Evolutionary conservation across 2,329 filamentous ascomycete genomes (phyloP).

Genomic region (Trichoderma pleuroti): DNA sequence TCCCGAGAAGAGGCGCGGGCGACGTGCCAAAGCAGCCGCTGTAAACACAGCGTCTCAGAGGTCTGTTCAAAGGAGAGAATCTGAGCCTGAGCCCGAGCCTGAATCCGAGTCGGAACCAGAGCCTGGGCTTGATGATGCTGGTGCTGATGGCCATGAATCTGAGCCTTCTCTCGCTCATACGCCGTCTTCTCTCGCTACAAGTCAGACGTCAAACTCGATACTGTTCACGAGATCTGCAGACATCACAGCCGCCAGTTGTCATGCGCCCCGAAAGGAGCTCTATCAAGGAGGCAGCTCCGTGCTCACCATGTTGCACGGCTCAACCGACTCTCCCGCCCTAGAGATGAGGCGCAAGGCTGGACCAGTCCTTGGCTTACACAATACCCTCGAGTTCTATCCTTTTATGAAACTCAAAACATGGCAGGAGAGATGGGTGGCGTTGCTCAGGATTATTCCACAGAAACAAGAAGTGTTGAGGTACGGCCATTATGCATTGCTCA

Average conservation of each 20-base stretch:
- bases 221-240: background rate
- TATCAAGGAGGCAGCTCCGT: constrained; percentile 12
- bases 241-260: background rate
- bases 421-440: background rate
- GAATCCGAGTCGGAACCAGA: background rate
- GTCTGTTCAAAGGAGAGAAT: background rate
- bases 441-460: constrained; percentile 7
- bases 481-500: background rate
- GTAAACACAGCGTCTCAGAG: background rate
- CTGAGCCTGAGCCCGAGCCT: background rate
- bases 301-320: constrained; percentile 1
- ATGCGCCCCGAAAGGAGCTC: background rate
- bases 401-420: constrained; percentile 16
- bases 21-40: background rate
- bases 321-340: background rate
- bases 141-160: background rate
- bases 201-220: background rate
- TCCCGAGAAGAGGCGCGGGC: background rate
- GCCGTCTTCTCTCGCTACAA: background rate
- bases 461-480: constrained; percentile 7
- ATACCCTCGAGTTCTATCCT: constrained; percentile 12
- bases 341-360: constrained; percentile 14
- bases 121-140: background rate
- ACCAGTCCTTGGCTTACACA: constrained; percentile 9
- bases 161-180: background rate